Evolutionary conservation across 108 stramenopile genomes (phyloP).

Genomic region (Conticribra weissflogii): DNA sequence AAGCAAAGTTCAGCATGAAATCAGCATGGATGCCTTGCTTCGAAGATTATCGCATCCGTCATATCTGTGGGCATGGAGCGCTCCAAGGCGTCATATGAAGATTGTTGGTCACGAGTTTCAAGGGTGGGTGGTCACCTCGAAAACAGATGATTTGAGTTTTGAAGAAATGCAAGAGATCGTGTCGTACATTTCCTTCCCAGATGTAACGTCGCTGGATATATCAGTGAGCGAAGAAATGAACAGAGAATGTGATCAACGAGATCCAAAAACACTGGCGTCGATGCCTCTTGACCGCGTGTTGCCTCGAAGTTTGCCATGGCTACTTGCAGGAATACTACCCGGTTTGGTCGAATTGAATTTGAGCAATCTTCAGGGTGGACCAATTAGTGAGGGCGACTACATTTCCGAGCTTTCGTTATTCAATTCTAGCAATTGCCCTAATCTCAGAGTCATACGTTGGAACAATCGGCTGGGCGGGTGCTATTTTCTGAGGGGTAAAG

Average conservation of each 20-base stretch:
- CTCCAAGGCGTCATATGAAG: slow-evolving; percentile 20
- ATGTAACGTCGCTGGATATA: slow-evolving; percentile 20
- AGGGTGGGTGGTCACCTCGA: slow-evolving; percentile 2
- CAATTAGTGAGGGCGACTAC: slow-evolving; percentile 17
- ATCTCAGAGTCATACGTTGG: slow-evolving; percentile 42
- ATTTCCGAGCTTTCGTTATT: slow-evolving; percentile 23
- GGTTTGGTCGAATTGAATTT: slow-evolving; percentile 22
- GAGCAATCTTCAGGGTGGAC: slow-evolving; percentile 29
- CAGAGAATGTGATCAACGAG: background rate
- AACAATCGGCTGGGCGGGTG: slow-evolving; percentile 29
- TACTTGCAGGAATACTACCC: slow-evolving; percentile 7
- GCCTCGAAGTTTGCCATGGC: slow-evolving; percentile 20
- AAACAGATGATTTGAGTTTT: slow-evolving; percentile 19
- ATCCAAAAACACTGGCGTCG: background rate
- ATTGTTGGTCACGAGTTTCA: slow-evolving; percentile 24
- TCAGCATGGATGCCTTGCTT: slow-evolving; percentile 20
- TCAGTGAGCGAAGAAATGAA: slow-evolving; percentile 4
- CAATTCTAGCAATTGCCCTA: slow-evolving; percentile 30
- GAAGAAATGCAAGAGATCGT: slow-evolving; percentile 21
- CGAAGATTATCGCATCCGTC: slow-evolving; percentile 17
- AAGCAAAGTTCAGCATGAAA: slow-evolving; percentile 6
- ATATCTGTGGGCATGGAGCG: slow-evolving; percentile 9
- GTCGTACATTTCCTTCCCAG: background rate
- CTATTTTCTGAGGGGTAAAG: slow-evolving; percentile 29
- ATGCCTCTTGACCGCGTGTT: slow-evolving; percentile 14